Evolutionary conservation across 129 eudicot genomes (phyloP).

Genomic region (Mikania micrantha): DNA sequence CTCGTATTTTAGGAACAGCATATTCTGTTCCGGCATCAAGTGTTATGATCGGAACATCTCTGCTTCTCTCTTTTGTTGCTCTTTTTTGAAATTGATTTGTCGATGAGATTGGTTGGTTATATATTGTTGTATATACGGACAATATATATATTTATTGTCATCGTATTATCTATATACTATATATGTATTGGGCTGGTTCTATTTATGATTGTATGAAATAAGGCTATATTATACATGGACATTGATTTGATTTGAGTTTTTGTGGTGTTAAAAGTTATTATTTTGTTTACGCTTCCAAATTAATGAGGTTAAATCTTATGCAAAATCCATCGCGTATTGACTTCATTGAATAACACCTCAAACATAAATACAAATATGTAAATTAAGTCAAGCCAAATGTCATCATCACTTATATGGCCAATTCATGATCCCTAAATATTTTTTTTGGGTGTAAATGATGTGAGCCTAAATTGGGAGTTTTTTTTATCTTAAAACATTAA

Average conservation of each 20-base stretch:
- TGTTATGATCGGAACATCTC: conserved; percentile 31
- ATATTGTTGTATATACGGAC: background rate
- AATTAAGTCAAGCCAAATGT: too few relatives aligned
- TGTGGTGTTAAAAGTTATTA: background rate
- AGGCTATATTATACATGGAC: conserved; percentile 1
- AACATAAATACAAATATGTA: too few relatives aligned
- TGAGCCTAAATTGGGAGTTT: too few relatives aligned
- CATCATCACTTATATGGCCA: too few relatives aligned
- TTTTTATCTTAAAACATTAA: too few relatives aligned
- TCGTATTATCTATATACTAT: conserved; percentile 12
- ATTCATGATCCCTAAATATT: too few relatives aligned
- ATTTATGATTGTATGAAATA: conserved; percentile 12
- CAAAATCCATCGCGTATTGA: too few relatives aligned
- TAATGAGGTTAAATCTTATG: too few relatives aligned
- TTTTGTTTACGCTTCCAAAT: too few relatives aligned
- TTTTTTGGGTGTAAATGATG: too few relatives aligned
- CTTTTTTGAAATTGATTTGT: conserved; percentile 26
- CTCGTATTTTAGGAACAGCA: conserved; percentile 36
- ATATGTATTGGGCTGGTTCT: conserved; percentile 17
- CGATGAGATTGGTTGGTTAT: background rate
- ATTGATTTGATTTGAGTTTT: background rate
- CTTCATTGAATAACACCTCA: too few relatives aligned
- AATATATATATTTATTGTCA: background rate
- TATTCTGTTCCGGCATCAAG: conserved; percentile 37
- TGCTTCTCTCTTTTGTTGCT: conserved; percentile 39